phyloP scores from a whole-genome alignment of 345 rosid species.

The Excoecaria agallocha region DNA sequence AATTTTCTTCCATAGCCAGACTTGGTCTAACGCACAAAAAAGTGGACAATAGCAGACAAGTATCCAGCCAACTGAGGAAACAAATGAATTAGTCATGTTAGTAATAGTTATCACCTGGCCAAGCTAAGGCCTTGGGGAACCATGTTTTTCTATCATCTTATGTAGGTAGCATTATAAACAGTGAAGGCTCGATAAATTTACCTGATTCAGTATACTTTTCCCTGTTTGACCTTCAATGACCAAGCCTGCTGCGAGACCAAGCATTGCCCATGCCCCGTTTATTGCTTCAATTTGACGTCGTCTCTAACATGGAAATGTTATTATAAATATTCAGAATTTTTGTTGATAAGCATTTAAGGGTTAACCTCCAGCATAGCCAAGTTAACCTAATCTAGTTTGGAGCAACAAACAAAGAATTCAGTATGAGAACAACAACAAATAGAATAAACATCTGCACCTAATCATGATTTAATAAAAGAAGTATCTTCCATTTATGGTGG shows the following conservation, averaged over 20 bases:
- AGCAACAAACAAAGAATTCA: neutral
- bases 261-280: conserved; percentile 92
- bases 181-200: conserved; percentile 12
- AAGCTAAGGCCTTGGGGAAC: neutral
- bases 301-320: conserved; percentile 39
- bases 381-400: neutral
- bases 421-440: neutral
- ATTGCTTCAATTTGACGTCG: conserved; percentile 82
- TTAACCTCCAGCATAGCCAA: neutral
- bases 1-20: neutral
- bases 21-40: conserved; percentile 34
- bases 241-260: conserved; percentile 74
- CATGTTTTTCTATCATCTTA: neutral
- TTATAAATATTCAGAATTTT: neutral
- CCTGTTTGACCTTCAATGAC: conserved; percentile 89
- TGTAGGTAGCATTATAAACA: neutral
- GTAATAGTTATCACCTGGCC: neutral
- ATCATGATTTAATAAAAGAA: no score
- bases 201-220: conserved; percentile 65
- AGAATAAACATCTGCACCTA: neutral
- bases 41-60: conserved; percentile 44
- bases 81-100: conserved; percentile 14
- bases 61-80: conserved; percentile 69
- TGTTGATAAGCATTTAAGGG: neutral
- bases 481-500: no score